phyloP scores from a whole-genome alignment of 352 stramenopile species.

The Phytophthora litchii region DNA sequence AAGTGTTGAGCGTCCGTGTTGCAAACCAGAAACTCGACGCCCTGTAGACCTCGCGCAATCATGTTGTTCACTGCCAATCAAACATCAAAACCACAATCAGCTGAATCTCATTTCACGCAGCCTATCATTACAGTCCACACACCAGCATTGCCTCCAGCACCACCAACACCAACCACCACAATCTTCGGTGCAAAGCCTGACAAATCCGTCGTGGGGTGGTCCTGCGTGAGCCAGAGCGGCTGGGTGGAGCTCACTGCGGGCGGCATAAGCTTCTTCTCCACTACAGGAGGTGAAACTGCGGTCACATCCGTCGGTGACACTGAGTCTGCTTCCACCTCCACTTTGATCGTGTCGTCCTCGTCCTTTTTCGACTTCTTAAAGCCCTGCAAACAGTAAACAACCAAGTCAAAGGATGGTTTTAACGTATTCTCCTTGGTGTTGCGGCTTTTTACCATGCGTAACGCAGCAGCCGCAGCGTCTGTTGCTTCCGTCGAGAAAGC shows the following conservation, averaged over 20 bases:
- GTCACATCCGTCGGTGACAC: slow-evolving; percentile 15
- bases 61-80: slow-evolving; percentile 84
- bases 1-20: slow-evolving; percentile 93
- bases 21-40: slow-evolving; percentile 90
- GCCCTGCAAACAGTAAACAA: slow-evolving; percentile 39
- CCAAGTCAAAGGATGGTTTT: not conserved
- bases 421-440: not conserved
- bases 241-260: slow-evolving; percentile 62
- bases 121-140: not conserved
- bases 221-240: slow-evolving; percentile 77
- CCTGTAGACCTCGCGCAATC: slow-evolving; percentile 83
- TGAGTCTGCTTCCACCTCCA: not conserved
- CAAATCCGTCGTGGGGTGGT: slow-evolving; percentile 64
- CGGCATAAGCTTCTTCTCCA: slow-evolving; percentile 45
- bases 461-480: slow-evolving; percentile 66
- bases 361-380: slow-evolving; percentile 68
- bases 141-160: slow-evolving; percentile 89
- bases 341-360: slow-evolving; percentile 21
- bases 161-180: slow-evolving; percentile 87
- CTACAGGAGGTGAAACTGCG: not conserved
- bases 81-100: not conserved
- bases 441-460: slow-evolving; percentile 60
- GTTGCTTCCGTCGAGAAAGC: slow-evolving; percentile 73
- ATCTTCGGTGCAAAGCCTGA: slow-evolving; percentile 86
- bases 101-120: not conserved